Conservation (phyloP, 2,329 filamentous ascomycete species). For the Stachybotrys elegans region DNA sequence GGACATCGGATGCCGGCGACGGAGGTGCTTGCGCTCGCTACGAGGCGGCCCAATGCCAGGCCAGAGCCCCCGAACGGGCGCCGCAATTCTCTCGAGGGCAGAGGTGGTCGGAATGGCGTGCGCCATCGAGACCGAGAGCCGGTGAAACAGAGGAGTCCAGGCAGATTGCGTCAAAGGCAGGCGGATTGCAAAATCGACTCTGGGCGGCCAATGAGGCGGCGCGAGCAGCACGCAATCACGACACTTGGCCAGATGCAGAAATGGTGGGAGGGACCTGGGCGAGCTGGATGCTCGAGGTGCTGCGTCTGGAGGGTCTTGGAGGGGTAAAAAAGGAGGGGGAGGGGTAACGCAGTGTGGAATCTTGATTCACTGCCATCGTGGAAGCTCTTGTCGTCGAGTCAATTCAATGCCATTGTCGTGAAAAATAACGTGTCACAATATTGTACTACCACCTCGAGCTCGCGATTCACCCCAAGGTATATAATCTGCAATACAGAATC, state of each 20-base stretch:
- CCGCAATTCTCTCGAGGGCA: neutral
- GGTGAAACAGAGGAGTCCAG: neutral
- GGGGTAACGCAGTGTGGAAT: no score
- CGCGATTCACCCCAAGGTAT: no score
- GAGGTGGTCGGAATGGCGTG: neutral
- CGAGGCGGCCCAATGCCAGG: no score
- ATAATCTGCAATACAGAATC: no score
- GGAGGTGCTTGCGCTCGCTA: no score
- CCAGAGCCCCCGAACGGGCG: no score
- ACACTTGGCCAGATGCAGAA: conserved; percentile 7
- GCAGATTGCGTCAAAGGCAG: conserved; percentile 22
- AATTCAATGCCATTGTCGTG: no score
- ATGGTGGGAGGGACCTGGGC: neutral
- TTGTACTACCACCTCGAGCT: no score
- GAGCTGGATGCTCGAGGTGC: neutral
- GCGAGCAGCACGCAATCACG: conserved; percentile 21
- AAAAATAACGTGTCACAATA: no score
- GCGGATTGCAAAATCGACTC: conserved; percentile 19
- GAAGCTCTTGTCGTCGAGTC: no score
- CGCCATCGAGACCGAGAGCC: conserved; percentile 4
- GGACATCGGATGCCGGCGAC: no score
- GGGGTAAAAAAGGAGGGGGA: neutral
- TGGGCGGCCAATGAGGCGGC: conserved; percentile 17
- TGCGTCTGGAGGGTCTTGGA: neutral
- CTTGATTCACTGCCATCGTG: no score